Conservation (phyloP, 768 basidiomycete species). For the Auriculariales sp. region DNA sequence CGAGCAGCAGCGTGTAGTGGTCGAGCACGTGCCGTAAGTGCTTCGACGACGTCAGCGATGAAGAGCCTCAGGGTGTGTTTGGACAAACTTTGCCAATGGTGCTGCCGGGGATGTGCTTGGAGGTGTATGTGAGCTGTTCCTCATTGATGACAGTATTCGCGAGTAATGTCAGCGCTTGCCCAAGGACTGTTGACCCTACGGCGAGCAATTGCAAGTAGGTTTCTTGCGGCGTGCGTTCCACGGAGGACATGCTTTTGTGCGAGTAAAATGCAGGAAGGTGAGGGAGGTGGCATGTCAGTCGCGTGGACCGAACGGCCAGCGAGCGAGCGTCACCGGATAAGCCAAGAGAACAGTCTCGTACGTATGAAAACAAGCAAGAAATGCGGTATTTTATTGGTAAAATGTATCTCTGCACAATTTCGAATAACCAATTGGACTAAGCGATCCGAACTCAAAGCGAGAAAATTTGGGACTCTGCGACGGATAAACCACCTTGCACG, state of each 20-base stretch:
- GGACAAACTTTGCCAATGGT: slow-evolving; percentile 50
- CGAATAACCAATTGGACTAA: slow-evolving; percentile 43
- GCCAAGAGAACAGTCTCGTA: slow-evolving; percentile 2
- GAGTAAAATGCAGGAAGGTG: slow-evolving; percentile 1
- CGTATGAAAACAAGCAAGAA: no score
- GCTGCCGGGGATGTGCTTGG: slow-evolving; percentile 71
- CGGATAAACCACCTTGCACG: slow-evolving; percentile 26
- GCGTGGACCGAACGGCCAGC: background rate
- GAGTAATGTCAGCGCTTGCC: slow-evolving; percentile 60
- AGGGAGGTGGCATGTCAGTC: background rate
- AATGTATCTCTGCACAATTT: slow-evolving; percentile 72
- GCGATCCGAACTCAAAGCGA: slow-evolving; percentile 72
- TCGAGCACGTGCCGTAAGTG: slow-evolving; percentile 77
- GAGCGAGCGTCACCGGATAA: background rate
- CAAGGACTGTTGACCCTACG: slow-evolving; percentile 52
- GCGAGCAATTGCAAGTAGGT: slow-evolving; percentile 40
- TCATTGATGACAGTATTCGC: slow-evolving; percentile 51
- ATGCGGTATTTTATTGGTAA: no score
- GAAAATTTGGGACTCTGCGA: slow-evolving; percentile 52
- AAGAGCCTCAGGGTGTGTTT: background rate
- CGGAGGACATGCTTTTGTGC: slow-evolving; percentile 3
- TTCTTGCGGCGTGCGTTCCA: slow-evolving; percentile 3
- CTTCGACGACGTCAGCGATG: slow-evolving; percentile 23
- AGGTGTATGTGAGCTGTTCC: slow-evolving; percentile 51
- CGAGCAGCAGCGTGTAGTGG: slow-evolving; percentile 58